A percentile compares a stretch with the other conserved stretches of the same genome.
Evolutionary conservation across 148 eudicot species (phyloP).

Genomic region (Agrostemma githago): DNA sequence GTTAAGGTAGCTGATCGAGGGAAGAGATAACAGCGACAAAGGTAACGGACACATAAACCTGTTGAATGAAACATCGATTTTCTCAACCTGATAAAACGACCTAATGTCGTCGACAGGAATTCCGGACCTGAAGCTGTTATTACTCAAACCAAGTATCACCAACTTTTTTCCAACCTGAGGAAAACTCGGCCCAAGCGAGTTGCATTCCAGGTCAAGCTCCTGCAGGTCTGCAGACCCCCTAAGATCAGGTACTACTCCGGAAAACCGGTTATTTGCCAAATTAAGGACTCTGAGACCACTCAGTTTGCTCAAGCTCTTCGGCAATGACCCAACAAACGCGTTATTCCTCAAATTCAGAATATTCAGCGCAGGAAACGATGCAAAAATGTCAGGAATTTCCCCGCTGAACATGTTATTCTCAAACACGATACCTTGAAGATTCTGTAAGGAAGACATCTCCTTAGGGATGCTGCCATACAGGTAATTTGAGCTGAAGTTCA

Average conservation of each 20-base stretch:
- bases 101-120: slow-evolving; percentile 51
- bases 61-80: slow-evolving; percentile 64
- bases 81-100: slow-evolving; percentile 55
- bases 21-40: slow-evolving; percentile 46
- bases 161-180: slow-evolving; percentile 55
- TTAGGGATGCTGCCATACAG: slow-evolving; percentile 52
- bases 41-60: slow-evolving; percentile 76
- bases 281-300: slow-evolving; percentile 60
- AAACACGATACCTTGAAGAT: slow-evolving; percentile 68
- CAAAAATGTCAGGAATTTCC: slow-evolving; percentile 45
- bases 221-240: slow-evolving; percentile 52
- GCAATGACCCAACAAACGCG: slow-evolving; percentile 58
- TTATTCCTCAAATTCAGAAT: slow-evolving; percentile 74
- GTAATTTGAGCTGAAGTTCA: slow-evolving; percentile 74
- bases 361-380: slow-evolving; percentile 57
- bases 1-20: slow-evolving; percentile 55
- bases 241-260: slow-evolving; percentile 72
- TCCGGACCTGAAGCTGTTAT: slow-evolving; percentile 58
- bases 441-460: slow-evolving; percentile 42
- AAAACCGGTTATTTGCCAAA: slow-evolving; percentile 59
- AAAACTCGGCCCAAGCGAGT: slow-evolving; percentile 64
- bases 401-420: slow-evolving; percentile 66
- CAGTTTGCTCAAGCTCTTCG: slow-evolving; percentile 49
- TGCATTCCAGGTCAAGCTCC: slow-evolving; percentile 64
- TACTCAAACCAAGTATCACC: slow-evolving; percentile 44